Evolutionary conservation across 1,284 basidiomycete genomes (phyloP).

Genomic region (Cryptococcus maquisensis): DNA sequence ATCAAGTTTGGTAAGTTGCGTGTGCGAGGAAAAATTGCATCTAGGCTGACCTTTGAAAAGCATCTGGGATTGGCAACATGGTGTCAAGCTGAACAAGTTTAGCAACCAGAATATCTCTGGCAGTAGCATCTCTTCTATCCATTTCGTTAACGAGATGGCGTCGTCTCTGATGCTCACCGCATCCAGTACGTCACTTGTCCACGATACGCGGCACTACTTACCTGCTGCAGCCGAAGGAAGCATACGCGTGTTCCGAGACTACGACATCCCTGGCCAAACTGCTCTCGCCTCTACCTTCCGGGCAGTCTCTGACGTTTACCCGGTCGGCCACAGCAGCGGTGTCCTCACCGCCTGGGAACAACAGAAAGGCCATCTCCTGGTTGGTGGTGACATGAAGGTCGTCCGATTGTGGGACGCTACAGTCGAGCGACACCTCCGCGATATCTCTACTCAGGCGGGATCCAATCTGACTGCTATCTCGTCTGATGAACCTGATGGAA

Average conservation of each 20-base stretch:
- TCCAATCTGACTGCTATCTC: conserved; percentile 82
- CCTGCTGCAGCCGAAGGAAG: conserved; percentile 71
- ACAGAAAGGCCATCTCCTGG: conserved; percentile 73
- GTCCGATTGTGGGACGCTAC: conserved; percentile 95
- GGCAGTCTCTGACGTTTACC: conserved; percentile 73
- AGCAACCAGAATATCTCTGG: conserved; percentile 81
- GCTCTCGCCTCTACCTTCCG: conserved; percentile 89
- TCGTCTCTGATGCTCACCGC: conserved; percentile 85
- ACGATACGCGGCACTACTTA: background rate
- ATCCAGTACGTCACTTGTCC: conserved; percentile 58
- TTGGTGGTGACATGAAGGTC: conserved; percentile 84
- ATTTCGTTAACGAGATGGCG: conserved; percentile 94
- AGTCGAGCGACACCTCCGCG: conserved; percentile 72
- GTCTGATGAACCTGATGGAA: conserved; percentile 68
- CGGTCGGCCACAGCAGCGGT: conserved; percentile 62
- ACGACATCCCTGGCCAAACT: conserved; percentile 57
- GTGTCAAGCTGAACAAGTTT: conserved; percentile 73
- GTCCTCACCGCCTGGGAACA: conserved; percentile 94
- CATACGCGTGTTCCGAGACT: conserved; percentile 87
- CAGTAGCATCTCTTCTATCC: conserved; percentile 80
- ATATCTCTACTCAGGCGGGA: conserved; percentile 78
- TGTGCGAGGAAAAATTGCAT: background rate
- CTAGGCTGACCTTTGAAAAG: conserved; percentile 49
- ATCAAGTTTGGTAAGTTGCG: conserved; percentile 70
- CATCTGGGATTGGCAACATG: conserved; percentile 90